A percentile compares a stretch with the other conserved stretches of the same genome.
Evolutionary conservation across 169 alveolate genomes (phyloP).

Genomic region (Babesia divergens): DNA sequence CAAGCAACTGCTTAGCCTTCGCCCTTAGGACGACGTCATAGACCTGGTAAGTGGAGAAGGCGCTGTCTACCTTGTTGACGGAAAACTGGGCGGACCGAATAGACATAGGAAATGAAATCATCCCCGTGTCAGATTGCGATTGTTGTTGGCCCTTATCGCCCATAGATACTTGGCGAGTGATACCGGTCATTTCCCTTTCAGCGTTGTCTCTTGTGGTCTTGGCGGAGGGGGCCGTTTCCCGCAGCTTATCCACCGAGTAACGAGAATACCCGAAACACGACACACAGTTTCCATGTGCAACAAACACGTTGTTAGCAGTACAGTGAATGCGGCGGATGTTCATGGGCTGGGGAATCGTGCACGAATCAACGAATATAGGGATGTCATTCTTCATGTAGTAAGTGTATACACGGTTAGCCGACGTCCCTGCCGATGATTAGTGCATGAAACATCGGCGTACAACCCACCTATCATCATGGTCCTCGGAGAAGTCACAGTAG

Average conservation of each 20-base stretch:
- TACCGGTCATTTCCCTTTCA: constrained; percentile 10
- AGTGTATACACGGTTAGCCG: constrained; percentile 30
- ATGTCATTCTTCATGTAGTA: constrained; percentile 53
- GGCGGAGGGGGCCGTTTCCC: neutral
- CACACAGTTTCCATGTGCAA: constrained; percentile 61
- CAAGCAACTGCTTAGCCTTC: constrained; percentile 44
- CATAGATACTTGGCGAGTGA: no score
- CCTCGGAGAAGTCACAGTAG: constrained; percentile 13
- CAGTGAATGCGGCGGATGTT: constrained; percentile 37
- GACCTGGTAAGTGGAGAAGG: constrained; percentile 29
- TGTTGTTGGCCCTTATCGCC: neutral
- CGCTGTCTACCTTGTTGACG: constrained; percentile 7
- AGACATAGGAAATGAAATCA: constrained; percentile 34
- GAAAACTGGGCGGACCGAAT: constrained; percentile 65
- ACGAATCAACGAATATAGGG: constrained; percentile 41
- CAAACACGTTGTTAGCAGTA: constrained; percentile 29
- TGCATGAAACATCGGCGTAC: neutral
- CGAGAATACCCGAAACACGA: constrained; percentile 36
- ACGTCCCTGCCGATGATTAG: constrained; percentile 8
- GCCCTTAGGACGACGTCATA: constrained; percentile 31
- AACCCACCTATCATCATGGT: constrained; percentile 13
- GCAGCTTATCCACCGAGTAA: constrained; percentile 1
- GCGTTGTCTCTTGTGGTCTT: neutral
- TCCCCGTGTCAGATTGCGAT: constrained; percentile 1
- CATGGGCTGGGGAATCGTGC: constrained; percentile 32